Percentiles rank a stretch among this genome's conserved stretches.
These are phyloP conservation scores for Hymenoscyphus linearis DNA, from an alignment of 2,329 filamentous ascomycete species.

Conservation along the genomic window DNA sequence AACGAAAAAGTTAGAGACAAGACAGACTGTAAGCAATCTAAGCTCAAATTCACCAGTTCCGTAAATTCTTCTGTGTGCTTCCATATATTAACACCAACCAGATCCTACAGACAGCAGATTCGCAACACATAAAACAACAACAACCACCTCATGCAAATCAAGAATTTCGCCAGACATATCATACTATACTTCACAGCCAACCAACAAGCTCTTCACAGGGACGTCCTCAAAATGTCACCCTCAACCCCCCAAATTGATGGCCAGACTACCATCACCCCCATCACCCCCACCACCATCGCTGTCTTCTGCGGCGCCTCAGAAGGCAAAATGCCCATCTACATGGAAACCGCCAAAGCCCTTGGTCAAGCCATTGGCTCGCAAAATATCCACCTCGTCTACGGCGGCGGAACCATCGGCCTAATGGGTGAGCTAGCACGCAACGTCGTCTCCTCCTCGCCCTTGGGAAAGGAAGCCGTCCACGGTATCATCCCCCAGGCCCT, in stretches of 20 bases:
- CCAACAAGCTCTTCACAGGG: background rate
- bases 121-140: too few species aligned
- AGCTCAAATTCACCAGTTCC: background rate
- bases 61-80: background rate
- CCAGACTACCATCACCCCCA: conserved; percentile 10
- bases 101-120: too few species aligned
- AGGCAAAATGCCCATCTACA: conserved; percentile 39
- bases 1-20: background rate
- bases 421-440: conserved; percentile 93
- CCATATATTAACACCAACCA: too few species aligned
- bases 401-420: conserved; percentile 86
- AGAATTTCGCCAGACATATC: too few species aligned
- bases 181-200: background rate
- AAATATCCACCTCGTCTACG: conserved; percentile 84
- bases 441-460: conserved; percentile 74
- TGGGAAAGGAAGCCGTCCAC: conserved; percentile 77
- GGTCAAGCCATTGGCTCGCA: conserved; percentile 61
- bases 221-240: background rate
- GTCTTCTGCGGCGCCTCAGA: conserved; percentile 87
- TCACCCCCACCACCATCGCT: conserved; percentile 60
- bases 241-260: conserved; percentile 19
- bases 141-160: too few species aligned
- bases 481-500: conserved; percentile 89
- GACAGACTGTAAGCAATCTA: background rate
- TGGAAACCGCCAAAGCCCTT: conserved; percentile 66